phyloP scores from a whole-genome alignment of 2,329 filamentous ascomycete genomes.

The Fusarium luffae region DNA sequence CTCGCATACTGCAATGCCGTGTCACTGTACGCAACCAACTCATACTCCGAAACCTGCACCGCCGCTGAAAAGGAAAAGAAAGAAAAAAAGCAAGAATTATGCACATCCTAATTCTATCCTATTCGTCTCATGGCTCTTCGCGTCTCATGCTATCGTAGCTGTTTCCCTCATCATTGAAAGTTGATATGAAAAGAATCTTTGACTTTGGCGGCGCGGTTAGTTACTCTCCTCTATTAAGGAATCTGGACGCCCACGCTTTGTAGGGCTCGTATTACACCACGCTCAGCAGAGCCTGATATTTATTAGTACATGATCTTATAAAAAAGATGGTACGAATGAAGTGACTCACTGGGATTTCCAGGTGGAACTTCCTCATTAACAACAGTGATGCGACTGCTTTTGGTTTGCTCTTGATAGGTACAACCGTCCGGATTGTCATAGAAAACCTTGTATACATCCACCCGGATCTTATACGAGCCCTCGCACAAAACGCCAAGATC shows the following conservation, averaged over 20 bases:
- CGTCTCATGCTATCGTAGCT: not conserved
- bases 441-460: conserved; percentile 46
- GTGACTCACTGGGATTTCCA: conserved; percentile 11
- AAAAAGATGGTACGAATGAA: rapidly evolving
- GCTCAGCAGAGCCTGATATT: conserved; percentile 13
- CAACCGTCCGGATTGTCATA: conserved; percentile 19
- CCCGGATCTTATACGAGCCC: conserved; percentile 44
- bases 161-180: not conserved
- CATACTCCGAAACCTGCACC: not conserved
- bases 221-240: not conserved
- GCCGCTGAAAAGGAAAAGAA: not conserved
- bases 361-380: conserved; percentile 9
- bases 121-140: not conserved
- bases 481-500: conserved; percentile 38
- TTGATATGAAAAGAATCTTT: not conserved
- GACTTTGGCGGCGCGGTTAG: not conserved
- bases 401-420: conserved; percentile 27
- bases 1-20: not conserved
- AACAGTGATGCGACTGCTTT: conserved; percentile 32
- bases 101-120: no score
- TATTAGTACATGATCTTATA: no score
- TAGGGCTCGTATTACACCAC: conserved; percentile 2
- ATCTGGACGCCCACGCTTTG: conserved; percentile 1
- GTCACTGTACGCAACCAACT: not conserved
- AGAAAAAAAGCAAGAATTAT: not conserved